These are phyloP conservation scores for Canavalia gladiata DNA, from an alignment of 306 rosid genomes.

Conservation along the genomic window DNA sequence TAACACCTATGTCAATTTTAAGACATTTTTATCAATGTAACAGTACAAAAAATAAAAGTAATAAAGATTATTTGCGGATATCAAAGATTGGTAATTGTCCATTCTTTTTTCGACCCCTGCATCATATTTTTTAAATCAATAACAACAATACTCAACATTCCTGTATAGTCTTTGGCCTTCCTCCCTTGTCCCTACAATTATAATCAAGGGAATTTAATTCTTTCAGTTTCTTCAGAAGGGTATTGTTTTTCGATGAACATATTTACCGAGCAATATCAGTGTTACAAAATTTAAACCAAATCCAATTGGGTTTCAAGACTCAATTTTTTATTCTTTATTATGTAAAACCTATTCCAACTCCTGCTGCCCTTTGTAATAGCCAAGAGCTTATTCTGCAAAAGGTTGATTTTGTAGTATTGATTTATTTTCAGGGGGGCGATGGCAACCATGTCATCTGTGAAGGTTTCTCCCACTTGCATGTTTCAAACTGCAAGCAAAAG, in stretches of 20 bases:
- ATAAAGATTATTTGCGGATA: slow-evolving; percentile 17
- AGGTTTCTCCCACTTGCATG: slow-evolving; percentile 55
- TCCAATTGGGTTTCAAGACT: slow-evolving; percentile 12
- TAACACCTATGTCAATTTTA: background rate
- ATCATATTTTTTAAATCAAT: background rate
- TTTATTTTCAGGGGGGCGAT: slow-evolving; percentile 59
- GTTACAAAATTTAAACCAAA: background rate
- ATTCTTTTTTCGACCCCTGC: background rate
- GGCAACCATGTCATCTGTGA: slow-evolving; percentile 69
- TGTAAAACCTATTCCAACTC: background rate
- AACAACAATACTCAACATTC: background rate
- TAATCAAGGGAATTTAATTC: background rate
- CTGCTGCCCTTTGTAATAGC: background rate
- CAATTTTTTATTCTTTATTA: background rate
- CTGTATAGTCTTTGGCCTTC: background rate
- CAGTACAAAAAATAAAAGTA: background rate
- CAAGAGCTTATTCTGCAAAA: slow-evolving; percentile 5
- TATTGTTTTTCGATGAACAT: slow-evolving; percentile 20
- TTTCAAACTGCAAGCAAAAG: slow-evolving; percentile 49
- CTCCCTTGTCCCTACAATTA: background rate
- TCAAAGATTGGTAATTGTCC: background rate
- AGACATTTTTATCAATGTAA: background rate
- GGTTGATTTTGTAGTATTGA: slow-evolving; percentile 40
- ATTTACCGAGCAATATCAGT: slow-evolving; percentile 15
- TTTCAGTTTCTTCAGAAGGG: slow-evolving; percentile 20